Conservation (phyloP, 1,284 basidiomycete genomes). For the Ceraceosorus guamensis region DNA sequence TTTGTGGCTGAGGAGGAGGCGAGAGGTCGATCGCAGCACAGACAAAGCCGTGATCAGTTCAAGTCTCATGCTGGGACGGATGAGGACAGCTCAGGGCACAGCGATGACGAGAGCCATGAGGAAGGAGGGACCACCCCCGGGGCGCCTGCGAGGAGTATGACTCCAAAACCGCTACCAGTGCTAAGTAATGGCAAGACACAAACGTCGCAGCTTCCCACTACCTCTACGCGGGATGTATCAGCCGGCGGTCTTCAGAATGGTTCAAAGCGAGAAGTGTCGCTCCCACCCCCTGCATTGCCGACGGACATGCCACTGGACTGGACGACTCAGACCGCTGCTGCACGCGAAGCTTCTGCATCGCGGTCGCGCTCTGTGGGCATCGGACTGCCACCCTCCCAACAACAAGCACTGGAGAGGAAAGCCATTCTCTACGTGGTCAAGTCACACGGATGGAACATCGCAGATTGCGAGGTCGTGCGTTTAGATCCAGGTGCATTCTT, state of each 20-base stretch:
- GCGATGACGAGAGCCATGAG: too few species aligned
- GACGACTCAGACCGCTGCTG: not conserved
- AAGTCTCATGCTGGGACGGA: conserved; percentile 17
- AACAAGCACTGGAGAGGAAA: conserved; percentile 10
- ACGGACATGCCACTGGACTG: too few species aligned
- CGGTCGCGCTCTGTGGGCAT: too few species aligned
- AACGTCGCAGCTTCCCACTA: not conserved
- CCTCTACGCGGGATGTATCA: too few species aligned
- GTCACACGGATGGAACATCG: conserved; percentile 32
- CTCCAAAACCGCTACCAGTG: not conserved
- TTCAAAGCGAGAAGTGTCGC: too few species aligned
- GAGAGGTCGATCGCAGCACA: too few species aligned
- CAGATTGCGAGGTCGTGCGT: conserved; percentile 51
- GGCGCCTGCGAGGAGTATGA: too few species aligned
- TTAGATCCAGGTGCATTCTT: conserved; percentile 68
- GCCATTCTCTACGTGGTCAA: conserved; percentile 20
- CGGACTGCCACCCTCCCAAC: too few species aligned
- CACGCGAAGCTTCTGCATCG: conserved; percentile 5
- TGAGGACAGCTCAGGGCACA: not conserved
- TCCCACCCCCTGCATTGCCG: too few species aligned
- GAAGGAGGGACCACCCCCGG: too few species aligned
- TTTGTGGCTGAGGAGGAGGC: conserved; percentile 15
- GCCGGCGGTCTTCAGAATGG: too few species aligned
- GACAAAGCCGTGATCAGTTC: too few species aligned
- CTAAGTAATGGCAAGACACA: conserved; percentile 7